Base-by-base conservation (phyloP, 495 filamentous ascomycete species). In the Penicillium malachiteum region DNA sequence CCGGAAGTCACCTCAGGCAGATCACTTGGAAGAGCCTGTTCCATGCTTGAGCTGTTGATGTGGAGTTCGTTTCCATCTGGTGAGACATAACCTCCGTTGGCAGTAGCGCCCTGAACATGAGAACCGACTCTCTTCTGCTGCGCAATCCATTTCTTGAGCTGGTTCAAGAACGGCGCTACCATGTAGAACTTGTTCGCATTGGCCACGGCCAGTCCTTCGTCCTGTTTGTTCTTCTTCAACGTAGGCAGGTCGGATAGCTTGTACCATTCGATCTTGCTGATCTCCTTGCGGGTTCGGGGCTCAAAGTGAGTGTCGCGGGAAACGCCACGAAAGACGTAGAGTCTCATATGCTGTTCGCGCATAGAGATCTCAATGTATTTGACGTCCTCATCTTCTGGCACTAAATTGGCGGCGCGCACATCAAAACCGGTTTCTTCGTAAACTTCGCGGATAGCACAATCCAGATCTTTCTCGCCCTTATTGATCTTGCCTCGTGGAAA, bases 401-500 rank as follows among this genome's bases (percentile, higher is more conserved):
- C 81, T 49, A 96, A 68, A 7, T 89, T 88, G 1, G 92, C 85
- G 30, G 73, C 77, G 26, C 78, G 79, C 38, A 96, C 75, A 68
- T 97, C 89, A 59, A 85, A 95, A 11, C 94, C 94, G 0, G 94
- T 98, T 72, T 98, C 94, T 64, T 98, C 94, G 55, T 91, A 92
- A 0, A 96, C 91, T 62, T 98, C 94, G 48, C 94, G 84, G 18
- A 96, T 82, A 8, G 94, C 94, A 67, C 94, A 98, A 56, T 90
- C 90, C 37, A 96, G 72, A 57, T 97, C 93, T 42, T 86, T 85
- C 73, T 98, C 94, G 64, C 93, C 88, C 73, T 93, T 93, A 71
- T 97, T 96, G 70, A 98, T 97, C 70, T 98, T 98, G 7, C 94
- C 94, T 37, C 94, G 72, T 0, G 94, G 94, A 54, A 97, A 98